These are phyloP conservation scores for Kuraishia molischiana DNA, from an alignment of 805 yeast species.

Conservation along the genomic window DNA sequence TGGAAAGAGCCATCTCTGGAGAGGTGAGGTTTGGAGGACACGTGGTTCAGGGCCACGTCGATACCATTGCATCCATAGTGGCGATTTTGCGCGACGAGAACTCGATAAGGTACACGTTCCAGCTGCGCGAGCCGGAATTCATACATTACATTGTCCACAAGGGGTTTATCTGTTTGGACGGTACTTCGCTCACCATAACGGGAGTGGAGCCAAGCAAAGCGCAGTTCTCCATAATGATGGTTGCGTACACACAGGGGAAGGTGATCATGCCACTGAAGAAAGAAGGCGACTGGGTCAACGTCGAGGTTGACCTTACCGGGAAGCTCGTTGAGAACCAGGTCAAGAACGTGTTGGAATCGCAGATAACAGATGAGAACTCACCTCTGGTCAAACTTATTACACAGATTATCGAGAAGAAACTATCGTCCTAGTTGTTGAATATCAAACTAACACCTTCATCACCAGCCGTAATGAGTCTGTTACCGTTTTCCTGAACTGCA, in stretches of 20 bases:
- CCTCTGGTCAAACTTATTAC: conserved; percentile 40
- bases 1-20: conserved; percentile 81
- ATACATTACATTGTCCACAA: conserved; percentile 81
- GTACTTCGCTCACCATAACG: conserved; percentile 85
- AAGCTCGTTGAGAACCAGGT: conserved; percentile 87
- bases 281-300: conserved; percentile 61
- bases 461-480: conserved; percentile 80
- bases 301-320: conserved; percentile 93
- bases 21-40: conserved; percentile 94
- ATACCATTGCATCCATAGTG: conserved; percentile 68
- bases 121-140: conserved; percentile 51
- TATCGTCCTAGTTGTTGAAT: conserved; percentile 27
- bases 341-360: conserved; percentile 40
- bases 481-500: conserved; percentile 54
- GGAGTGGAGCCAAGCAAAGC: conserved; percentile 50
- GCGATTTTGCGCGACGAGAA: conserved; percentile 53
- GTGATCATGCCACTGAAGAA: conserved; percentile 64
- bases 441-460: conserved; percentile 92
- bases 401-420: conserved; percentile 33
- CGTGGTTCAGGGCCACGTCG: conserved; percentile 96
- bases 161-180: conserved; percentile 90
- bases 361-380: conserved; percentile 38
- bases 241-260: conserved; percentile 78
- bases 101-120: conserved; percentile 67
- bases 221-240: conserved; percentile 80